phyloP scores from a whole-genome alignment of 768 basidiomycete genomes.

The Boletus rubropictus region DNA sequence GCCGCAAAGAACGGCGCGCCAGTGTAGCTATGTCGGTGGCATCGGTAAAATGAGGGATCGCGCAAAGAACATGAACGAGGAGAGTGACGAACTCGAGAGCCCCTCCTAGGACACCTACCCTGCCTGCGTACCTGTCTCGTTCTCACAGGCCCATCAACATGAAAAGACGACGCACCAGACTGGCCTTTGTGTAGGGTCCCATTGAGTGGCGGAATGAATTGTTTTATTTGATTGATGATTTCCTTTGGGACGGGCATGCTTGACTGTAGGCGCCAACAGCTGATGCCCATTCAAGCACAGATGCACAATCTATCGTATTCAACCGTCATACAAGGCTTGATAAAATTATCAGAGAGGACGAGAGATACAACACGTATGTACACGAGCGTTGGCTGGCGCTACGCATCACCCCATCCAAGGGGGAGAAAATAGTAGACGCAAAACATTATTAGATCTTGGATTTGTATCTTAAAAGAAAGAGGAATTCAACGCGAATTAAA shows the following conservation, averaged over 20 bases:
- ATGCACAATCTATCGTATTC: neutral
- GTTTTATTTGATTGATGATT: slow-evolving; percentile 66
- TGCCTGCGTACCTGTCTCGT: slow-evolving; percentile 40
- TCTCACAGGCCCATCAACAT: neutral
- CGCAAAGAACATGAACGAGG: neutral
- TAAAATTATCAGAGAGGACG: slow-evolving; percentile 17
- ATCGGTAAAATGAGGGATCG: neutral
- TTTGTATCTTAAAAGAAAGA: slow-evolving; percentile 21
- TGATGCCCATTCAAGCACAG: neutral
- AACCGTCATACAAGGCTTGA: neutral
- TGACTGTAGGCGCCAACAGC: neutral
- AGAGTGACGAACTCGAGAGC: slow-evolving; percentile 70
- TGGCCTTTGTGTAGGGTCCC: slow-evolving; percentile 92
- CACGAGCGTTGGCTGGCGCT: slow-evolving; percentile 14
- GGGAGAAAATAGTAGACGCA: slow-evolving; percentile 7
- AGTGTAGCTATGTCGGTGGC: slow-evolving; percentile 77
- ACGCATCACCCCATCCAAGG: slow-evolving; percentile 6
- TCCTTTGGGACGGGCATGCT: slow-evolving; percentile 57
- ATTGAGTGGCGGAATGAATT: slow-evolving; percentile 86
- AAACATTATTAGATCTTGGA: slow-evolving; percentile 22
- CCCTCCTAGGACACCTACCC: slow-evolving; percentile 91
- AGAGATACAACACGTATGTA: slow-evolving; percentile 27
- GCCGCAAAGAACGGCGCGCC: slow-evolving; percentile 96
- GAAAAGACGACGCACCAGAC: slow-evolving; percentile 50
- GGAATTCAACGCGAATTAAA: slow-evolving; percentile 1